These are phyloP conservation scores for Wickerhamiella brachini DNA, from an alignment of 805 yeast genomes.

Conservation along the genomic window DNA sequence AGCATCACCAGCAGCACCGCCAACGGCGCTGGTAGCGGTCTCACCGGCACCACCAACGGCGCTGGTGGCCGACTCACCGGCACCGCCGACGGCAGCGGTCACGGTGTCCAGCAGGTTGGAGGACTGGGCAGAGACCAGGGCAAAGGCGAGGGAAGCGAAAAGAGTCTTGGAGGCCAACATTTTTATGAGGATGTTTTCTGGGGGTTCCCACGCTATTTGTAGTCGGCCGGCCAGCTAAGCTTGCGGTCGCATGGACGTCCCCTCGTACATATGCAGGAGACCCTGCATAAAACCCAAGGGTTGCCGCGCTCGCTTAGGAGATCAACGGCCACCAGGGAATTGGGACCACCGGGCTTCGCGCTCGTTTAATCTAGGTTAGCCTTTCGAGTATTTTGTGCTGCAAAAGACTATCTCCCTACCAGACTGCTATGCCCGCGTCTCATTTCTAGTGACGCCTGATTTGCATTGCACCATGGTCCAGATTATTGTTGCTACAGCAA, in stretches of 20 bases:
- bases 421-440: too few species aligned
- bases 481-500: not conserved
- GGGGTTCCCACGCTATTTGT: not conserved
- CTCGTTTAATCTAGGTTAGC: too few species aligned
- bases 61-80: too few species aligned
- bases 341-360: not conserved
- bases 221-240: not conserved
- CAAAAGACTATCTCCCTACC: too few species aligned
- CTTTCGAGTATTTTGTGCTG: too few species aligned
- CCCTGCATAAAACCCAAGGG: not conserved
- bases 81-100: not conserved
- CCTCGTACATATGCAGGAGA: not conserved
- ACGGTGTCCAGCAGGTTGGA: not conserved
- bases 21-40: not conserved
- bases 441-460: too few species aligned
- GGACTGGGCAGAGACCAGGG: not conserved
- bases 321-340: not conserved
- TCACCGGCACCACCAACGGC: not conserved
- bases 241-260: not conserved
- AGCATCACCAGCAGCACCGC: slow-evolving; percentile 3
- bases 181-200: not conserved
- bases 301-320: not conserved
- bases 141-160: not conserved
- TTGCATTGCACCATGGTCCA: not conserved
- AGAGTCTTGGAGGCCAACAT: not conserved